Evolutionary conservation across 352 stramenopile genomes (phyloP).

Genomic region (Phytophthora pinifolia): DNA sequence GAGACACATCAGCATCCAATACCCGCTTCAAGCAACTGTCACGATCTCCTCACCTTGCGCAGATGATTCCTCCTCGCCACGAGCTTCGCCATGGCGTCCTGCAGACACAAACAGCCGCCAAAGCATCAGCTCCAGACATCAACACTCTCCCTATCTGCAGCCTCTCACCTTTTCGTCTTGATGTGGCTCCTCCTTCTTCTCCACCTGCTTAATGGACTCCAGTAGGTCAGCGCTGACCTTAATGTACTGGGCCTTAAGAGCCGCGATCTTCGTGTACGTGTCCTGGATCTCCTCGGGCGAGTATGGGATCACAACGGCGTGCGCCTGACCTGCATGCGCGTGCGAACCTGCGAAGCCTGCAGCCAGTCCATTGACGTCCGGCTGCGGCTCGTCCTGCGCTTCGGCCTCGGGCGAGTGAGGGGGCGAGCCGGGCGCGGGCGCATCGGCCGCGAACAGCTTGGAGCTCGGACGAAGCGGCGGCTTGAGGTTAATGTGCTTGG

Average conservation of each 20-base stretch:
- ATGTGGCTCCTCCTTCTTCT: constrained; percentile 26
- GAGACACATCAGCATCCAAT: not conserved
- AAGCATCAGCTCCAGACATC: not conserved
- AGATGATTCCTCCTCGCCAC: constrained; percentile 68
- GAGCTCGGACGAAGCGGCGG: constrained; percentile 78
- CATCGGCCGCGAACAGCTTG: constrained; percentile 68
- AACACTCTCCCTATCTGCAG: not conserved
- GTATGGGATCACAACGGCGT: constrained; percentile 66
- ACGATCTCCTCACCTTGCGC: constrained; percentile 43
- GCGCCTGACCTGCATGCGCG: constrained; percentile 23
- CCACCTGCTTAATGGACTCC: constrained; percentile 52
- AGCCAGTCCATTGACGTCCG: constrained; percentile 50
- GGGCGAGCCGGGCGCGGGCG: constrained; percentile 26
- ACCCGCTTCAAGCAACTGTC: not conserved
- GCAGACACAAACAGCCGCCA: constrained; percentile 11
- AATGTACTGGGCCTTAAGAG: constrained; percentile 79
- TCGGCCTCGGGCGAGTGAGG: constrained; percentile 35
- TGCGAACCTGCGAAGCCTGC: constrained; percentile 34
- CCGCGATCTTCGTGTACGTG: constrained; percentile 81
- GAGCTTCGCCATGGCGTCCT: constrained; percentile 57
- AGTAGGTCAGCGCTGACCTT: constrained; percentile 70
- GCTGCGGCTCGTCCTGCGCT: constrained; percentile 42
- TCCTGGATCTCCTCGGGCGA: constrained; percentile 85
- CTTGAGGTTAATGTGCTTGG: constrained; percentile 85
- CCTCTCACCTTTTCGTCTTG: constrained; percentile 27